Evolutionary conservation across 2,329 filamentous ascomycete species (phyloP), one percentile per base, ranked within the genome.

Genomic region (Neodidymelliopsis sp.): DNA sequence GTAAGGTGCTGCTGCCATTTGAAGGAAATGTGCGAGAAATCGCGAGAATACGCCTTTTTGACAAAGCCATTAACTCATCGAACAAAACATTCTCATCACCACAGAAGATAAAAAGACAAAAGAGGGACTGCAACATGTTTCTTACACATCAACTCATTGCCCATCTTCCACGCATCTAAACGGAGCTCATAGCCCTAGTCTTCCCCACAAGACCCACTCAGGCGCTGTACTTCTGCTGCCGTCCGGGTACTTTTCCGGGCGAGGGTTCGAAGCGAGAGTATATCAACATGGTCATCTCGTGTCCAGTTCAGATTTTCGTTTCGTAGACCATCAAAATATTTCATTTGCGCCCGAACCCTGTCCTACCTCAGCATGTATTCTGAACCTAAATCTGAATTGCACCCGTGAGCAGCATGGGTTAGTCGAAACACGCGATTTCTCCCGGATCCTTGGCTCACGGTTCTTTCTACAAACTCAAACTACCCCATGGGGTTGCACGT

Each of bases 401-500:
- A 22, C 22, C 27, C 27, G 12, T n/a, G 7, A 35, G 22, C 27
- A 38, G 28, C 11, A 39, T 13, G 13, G 34, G 35, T 49, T 39
- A 24, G 34, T 34, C 8, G n/a, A 13, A 28, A 36, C 41, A 50
- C 42, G 19, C 47, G 40, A 51, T 22, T 34, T 33, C 35, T 30
- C 52, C 49, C 54, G 37, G 40, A 15, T 8, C n/a, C 18, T 41
- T 54, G 53, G 41, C 49, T 30, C 28, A 51, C 49, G 40, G 46
- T 44, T 52, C 15, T 10, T 16, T 43, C 29, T 37, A 24, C 52
- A 51, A 23, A 43, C 22, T 27, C 47, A 45, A 37, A 25, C n/a
- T 28, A 37, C 53, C 53, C 57, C 57, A 52, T 48, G 59, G 59
- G 53, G 57, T 49, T 24, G 31, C 50, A 46, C 34, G 41, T 29